Base-by-base conservation (phyloP, 2,329 filamentous ascomycete species). In the Fusarium musae region DNA sequence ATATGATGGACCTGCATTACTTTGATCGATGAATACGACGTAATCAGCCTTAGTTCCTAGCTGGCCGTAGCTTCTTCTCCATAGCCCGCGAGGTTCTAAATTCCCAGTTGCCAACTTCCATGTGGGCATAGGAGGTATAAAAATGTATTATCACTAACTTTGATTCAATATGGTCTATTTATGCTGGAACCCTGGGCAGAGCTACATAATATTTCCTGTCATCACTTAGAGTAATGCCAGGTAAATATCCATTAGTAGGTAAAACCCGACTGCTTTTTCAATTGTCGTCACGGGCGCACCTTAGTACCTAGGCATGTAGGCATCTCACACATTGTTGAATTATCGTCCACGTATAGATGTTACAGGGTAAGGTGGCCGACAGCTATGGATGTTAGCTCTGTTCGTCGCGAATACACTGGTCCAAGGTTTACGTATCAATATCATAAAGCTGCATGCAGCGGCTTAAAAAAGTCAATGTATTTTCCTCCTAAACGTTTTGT, bases 401-500 rank as follows among this genome's bases (percentile, higher is more conserved):
- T 32, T 44, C 6, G 11, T 44, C 15, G 19, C 15, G 21, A 6
- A 57, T 16, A 16, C 21, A 62, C 21, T 32, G 21, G 36, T 10
- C 10, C n/a, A n/a, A 17, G 16, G 40, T 26, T 39, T 44, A 17
- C 32, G 10, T 26, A 34, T 36, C 28, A 30, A 19, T 34, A 37
- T 60, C 28, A 37, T 42, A 39, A 30, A 47, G 44, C 46, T 49
- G 63, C 47, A 67, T 61, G 40, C 40, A 34, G 46, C 34, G 17
- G 30, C 28, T 17, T 23, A 54, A 17, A 57, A 59, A 47, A 43
- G 62, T 30, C 44, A 50, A 54, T 66, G 40, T 59, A n/a, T 61
- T 53, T 47, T 69, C 53, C 47, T 37, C 56, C 64, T 60, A 74
- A 28, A 64, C 73, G 21, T 40, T 56, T 77, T 89, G 86, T 65